phyloP scores from a whole-genome alignment of 768 basidiomycete genomes.

The Tricholoma saponaceum region DNA sequence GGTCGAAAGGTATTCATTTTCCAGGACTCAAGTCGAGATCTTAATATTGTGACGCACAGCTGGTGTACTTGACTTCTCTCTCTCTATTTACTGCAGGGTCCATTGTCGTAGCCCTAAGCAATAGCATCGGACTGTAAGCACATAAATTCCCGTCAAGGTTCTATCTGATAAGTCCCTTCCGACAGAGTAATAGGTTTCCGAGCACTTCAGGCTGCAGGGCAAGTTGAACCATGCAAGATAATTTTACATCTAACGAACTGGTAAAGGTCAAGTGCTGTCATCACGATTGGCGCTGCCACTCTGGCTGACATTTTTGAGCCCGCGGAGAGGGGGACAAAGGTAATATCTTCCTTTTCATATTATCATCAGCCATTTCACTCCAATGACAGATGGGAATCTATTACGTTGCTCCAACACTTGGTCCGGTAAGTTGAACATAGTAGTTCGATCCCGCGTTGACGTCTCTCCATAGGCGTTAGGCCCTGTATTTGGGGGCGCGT shows the following conservation, averaged over 20 bases:
- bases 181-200: constrained; percentile 64
- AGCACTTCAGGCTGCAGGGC: constrained; percentile 65
- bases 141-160: background rate
- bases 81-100: constrained; percentile 52
- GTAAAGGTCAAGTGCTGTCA: constrained; percentile 17
- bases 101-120: constrained; percentile 51
- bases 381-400: constrained; percentile 63
- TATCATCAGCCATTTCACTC: background rate
- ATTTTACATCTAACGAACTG: background rate
- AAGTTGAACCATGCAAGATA: constrained; percentile 10
- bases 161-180: background rate
- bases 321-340: constrained; percentile 65
- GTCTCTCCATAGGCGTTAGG: constrained; percentile 43
- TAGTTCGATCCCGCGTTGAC: background rate
- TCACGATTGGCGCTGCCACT: constrained; percentile 69
- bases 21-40: too few species aligned
- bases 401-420: constrained; percentile 76
- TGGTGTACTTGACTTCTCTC: constrained; percentile 52
- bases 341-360: constrained; percentile 5
- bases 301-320: constrained; percentile 78
- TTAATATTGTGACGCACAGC: constrained; percentile 22
- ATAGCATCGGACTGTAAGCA: constrained; percentile 44
- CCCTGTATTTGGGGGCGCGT: constrained; percentile 64
- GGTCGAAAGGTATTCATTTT: constrained; percentile 57
- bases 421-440: constrained; percentile 37